Base-by-base conservation (phyloP, 2,329 filamentous ascomycete genomes). In the Fusarium veterinarium region DNA sequence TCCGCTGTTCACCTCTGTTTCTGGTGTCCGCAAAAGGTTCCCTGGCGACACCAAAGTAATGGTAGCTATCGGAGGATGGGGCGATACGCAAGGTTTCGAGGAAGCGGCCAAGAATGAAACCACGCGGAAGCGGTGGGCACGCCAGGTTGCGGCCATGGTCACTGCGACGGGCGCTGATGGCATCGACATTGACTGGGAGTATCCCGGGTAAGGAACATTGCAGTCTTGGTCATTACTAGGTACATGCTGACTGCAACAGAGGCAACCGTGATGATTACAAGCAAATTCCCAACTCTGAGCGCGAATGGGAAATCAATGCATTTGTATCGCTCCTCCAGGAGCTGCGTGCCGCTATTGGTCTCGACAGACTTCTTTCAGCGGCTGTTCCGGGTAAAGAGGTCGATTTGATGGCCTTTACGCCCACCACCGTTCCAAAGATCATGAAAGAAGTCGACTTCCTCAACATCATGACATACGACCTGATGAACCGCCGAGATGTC, bases 1-100 rank as follows among this genome's bases (percentile, higher is more conserved):
- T 81, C 85, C 87, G 1, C 79, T 91, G 10, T 91, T 90, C 73
- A 87, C 85, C 7, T 84, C 83, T 4, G 83, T 91, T 5, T 76
- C 79, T 6, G 78, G 83, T 17, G 83, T 86, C 19, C 87, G 89
- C 8, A 64, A 77, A 23, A 81, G 84, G 60, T 90, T 91, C 67
- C 80, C 80, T 11, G 66, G 80, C 0, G 84, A 83, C 31, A 90
- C 91, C 25, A 91, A 92, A 73, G 81, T 94, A 28, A 87, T 92
- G 83, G 86, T 94, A 41, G 91, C 92, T 25, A 89, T 95, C 70
- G 92, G 92, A 16, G 92, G 92, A 58, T 95, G 92, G 92, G 92
- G 91, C 0, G 91, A 93, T 67, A 90, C 87, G 1, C 79, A 80
- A 11, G 92, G 91, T 0, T 94, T 93, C 76, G 86, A 87, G 1